Evolutionary conservation across 345 rosid genomes (phyloP), one percentile per base, ranked within the genome.

Genomic region (Euphorbia peplus): DNA sequence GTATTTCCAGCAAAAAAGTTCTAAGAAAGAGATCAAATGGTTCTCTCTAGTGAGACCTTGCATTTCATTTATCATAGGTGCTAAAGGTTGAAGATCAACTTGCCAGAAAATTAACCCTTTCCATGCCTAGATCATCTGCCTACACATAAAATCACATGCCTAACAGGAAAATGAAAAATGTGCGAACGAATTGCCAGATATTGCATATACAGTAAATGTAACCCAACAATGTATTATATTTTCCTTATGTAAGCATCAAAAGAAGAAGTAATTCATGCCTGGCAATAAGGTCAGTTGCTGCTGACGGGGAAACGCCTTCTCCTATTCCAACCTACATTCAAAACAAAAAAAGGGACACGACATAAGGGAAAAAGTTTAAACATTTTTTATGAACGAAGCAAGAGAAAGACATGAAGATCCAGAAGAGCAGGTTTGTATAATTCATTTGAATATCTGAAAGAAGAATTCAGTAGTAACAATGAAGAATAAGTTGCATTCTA

Each of bases 221-320:
- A 28, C 28, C 14, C 54, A 30, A 60, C 18, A 58, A 29, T 29
- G 35, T 32, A 32, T 32, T 2, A 35, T 26, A 22, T 47, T 63
- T 35, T 5, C 2, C 22, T n/a, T 55, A 9, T 18, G 10, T 7
- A 24, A 41, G 16, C n/a, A 29, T 55, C 28, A 28, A 19, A 8
- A 52, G 14, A 44, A 25, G 54, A 53, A 65, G 55, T 78, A 60
- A 74, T 68, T 86, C 90, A 67, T 89, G 87, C 98, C 98, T 90
- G 78, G 97, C 98, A 71, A 93, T 93, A 67, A 93, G 97, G 77
- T 90, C 98, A 32, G 98, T 93, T 10, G 98, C 98, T 59, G 98
- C 97, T 1, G 98, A 93, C 8, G 98, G 98, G 60, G 98, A 90
- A 78, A 93, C 96, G 56, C 98, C 98, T 86, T 90, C 98, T 72